A percentile compares a stretch with the other conserved stretches of the same genome.
Evolutionary conservation across 2,329 filamentous ascomycete genomes (phyloP).

Genomic region (Berkeleyomyces rouxiae): DNA sequence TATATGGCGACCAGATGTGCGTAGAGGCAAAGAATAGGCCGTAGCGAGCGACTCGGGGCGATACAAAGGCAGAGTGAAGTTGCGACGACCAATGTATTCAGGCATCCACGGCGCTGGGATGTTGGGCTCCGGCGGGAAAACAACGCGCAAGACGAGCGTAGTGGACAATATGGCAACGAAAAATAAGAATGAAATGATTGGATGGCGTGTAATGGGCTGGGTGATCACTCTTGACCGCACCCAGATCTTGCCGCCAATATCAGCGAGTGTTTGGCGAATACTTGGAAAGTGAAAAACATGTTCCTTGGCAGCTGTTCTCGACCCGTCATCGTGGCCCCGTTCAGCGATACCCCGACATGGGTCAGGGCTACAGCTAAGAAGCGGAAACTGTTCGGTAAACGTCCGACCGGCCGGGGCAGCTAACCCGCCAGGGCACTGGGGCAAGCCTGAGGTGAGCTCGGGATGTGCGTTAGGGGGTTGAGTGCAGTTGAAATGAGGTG

Average conservation of each 20-base stretch:
- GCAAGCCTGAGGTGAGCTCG: background rate
- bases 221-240: background rate
- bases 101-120: slow-evolving; percentile 30
- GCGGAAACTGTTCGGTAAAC: slow-evolving; percentile 13
- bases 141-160: slow-evolving; percentile 6
- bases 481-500: background rate
- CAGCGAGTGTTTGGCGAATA: background rate
- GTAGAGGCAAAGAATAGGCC: slow-evolving; percentile 39
- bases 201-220: slow-evolving; percentile 3
- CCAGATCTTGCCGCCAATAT: too few species aligned
- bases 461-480: background rate
- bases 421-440: background rate
- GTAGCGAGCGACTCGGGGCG: slow-evolving; percentile 26
- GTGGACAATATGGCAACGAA: background rate
- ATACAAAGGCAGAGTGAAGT: slow-evolving; percentile 30
- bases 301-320: background rate
- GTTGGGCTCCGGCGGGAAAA: slow-evolving; percentile 7
- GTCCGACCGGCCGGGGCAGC: background rate
- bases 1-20: slow-evolving; percentile 41
- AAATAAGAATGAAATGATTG: slow-evolving; percentile 2
- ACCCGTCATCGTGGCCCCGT: background rate
- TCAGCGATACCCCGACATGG: background rate
- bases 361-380: background rate
- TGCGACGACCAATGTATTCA: slow-evolving; percentile 27
- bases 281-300: background rate